These are phyloP conservation scores for Pyracantha coccinea DNA, from an alignment of 331 rosid species.

Conservation along the genomic window DNA sequence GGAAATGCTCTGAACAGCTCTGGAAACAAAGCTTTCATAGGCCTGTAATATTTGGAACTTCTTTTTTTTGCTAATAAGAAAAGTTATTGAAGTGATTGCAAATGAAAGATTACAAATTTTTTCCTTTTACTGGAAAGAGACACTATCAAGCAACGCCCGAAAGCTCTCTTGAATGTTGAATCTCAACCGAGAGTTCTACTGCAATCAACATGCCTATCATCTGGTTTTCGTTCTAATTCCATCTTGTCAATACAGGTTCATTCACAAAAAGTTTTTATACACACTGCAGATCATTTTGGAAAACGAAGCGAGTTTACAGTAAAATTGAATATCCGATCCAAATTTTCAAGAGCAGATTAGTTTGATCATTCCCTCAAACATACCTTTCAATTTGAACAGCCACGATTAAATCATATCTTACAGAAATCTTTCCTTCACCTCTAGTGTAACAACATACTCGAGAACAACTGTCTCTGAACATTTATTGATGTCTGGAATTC, in stretches of 20 bases:
- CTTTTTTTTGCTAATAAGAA: not conserved
- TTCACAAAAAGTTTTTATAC: not conserved
- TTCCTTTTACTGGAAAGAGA: not conserved
- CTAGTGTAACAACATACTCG: not conserved
- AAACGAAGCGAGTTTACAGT: not conserved
- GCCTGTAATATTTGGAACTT: not conserved
- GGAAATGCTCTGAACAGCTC: not conserved
- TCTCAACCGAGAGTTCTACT: not conserved
- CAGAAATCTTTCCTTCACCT: not conserved
- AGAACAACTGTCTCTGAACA: not conserved
- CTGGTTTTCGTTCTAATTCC: not conserved
- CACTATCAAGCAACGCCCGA: not conserved
- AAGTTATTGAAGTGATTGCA: not conserved
- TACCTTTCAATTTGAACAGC: not conserved
- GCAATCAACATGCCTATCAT: not conserved
- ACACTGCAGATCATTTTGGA: not conserved
- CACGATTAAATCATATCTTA: not conserved
- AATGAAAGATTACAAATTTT: not conserved
- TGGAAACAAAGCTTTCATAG: not conserved
- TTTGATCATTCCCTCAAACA: not conserved
- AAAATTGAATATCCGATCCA: not conserved
- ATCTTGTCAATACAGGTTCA: not conserved
- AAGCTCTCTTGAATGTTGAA: not conserved
- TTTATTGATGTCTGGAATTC: not conserved
- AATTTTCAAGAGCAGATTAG: not conserved